Conservation (phyloP, 2,329 filamentous ascomycete species). For the Blastomyces silverae region DNA sequence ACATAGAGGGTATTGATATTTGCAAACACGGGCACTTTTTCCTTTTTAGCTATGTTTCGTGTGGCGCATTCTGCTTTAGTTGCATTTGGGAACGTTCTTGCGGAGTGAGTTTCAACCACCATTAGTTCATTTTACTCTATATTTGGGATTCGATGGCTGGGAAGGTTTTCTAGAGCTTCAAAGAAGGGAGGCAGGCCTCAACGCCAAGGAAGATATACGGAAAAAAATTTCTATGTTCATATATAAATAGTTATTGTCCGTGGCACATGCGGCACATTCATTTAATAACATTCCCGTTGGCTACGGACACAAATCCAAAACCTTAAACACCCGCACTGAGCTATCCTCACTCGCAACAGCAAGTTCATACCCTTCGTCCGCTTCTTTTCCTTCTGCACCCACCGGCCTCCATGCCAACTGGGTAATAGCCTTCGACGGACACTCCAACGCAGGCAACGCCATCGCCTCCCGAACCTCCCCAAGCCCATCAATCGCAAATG, state of each 20-base stretch:
- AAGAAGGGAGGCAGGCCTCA: constrained; percentile 7
- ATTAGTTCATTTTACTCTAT: not conserved
- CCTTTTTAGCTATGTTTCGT: constrained; percentile 19
- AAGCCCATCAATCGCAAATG: constrained; percentile 31
- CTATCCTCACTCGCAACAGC: constrained; percentile 44
- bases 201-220: constrained; percentile 4
- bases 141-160: not conserved
- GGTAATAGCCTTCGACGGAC: constrained; percentile 58
- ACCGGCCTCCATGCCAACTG: constrained; percentile 63
- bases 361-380: constrained; percentile 30
- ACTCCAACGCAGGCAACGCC: constrained; percentile 37
- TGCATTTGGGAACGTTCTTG: not conserved
- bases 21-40: constrained; percentile 21
- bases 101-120: constrained; percentile 1
- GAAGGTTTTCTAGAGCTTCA: not conserved
- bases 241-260: not conserved
- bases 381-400: constrained; percentile 18
- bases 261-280: not conserved
- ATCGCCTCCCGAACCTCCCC: constrained; percentile 27
- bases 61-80: not conserved
- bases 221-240: not conserved
- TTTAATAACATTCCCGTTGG: not conserved
- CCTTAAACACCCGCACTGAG: constrained; percentile 37
- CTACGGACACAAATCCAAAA: constrained; percentile 28
- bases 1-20: not conserved